phyloP scores from a whole-genome alignment of 306 rosid species.

The Trifolium dubium region DNA sequence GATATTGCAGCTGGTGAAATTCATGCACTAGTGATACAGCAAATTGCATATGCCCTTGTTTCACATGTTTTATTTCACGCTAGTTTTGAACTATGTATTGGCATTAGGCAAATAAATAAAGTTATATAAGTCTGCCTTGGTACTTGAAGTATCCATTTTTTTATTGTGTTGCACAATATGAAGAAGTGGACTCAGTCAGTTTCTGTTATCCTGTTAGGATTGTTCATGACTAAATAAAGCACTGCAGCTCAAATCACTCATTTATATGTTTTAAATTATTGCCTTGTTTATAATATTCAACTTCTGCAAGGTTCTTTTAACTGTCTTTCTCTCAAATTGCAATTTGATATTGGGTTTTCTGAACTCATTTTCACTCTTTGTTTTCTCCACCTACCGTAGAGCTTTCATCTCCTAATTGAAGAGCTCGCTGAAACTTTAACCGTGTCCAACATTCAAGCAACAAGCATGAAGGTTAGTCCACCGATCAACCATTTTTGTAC shows the following conservation, averaged over 20 bases:
- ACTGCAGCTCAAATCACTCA: constrained; percentile 26
- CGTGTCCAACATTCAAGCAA: constrained; percentile 49
- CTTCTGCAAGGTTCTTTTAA: neutral
- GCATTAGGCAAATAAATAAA: constrained; percentile 7
- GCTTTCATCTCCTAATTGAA: constrained; percentile 69
- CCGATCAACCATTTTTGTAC: constrained; percentile 11
- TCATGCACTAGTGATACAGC: neutral
- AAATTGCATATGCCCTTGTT: neutral
- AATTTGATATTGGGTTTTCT: constrained; percentile 20
- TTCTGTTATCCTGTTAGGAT: neutral
- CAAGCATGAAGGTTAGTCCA: constrained; percentile 66
- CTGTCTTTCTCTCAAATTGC: constrained; percentile 1
- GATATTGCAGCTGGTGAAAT: constrained; percentile 19
- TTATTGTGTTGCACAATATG: constrained; percentile 28
- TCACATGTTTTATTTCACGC: neutral
- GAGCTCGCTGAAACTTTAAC: constrained; percentile 56
- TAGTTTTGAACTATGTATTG: constrained; percentile 22
- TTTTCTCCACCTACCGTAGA: constrained; percentile 48
- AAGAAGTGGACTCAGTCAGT: neutral
- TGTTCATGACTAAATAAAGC: neutral
- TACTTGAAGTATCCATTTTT: constrained; percentile 5
- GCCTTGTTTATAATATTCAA: constrained; percentile 16
- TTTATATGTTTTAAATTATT: constrained; percentile 8
- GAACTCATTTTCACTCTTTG: constrained; percentile 22
- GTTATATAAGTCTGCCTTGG: neutral